phyloP scores from a whole-genome alignment of 441 rosid species.

The Mallotus repandus region DNA sequence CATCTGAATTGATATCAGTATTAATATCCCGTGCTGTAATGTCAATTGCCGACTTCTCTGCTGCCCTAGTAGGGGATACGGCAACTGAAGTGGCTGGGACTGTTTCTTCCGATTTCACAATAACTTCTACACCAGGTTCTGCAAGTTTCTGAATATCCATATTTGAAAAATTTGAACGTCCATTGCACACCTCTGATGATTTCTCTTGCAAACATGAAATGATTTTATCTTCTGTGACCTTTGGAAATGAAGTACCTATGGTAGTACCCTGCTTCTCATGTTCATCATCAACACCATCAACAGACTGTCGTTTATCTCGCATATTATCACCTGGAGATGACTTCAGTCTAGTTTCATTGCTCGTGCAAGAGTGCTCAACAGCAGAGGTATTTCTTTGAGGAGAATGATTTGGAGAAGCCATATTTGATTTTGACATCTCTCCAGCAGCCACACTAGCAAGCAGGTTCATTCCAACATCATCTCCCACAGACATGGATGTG shows the following conservation, averaged over 20 bases:
- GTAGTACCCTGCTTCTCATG: conserved; percentile 33
- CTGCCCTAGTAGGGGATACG: conserved; percentile 18
- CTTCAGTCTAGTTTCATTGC: conserved; percentile 39
- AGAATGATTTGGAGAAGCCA: conserved; percentile 54
- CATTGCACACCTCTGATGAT: conserved; percentile 34
- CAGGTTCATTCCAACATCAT: conserved; percentile 94
- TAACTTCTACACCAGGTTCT: conserved; percentile 40
- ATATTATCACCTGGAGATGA: conserved; percentile 35
- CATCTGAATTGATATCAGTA: conserved; percentile 25
- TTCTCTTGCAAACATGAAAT: conserved; percentile 25
- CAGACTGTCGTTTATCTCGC: conserved; percentile 30
- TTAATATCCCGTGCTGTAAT: conserved; percentile 32
- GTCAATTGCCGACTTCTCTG: conserved; percentile 32
- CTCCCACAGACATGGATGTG: conserved; percentile 53
- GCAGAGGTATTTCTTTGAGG: conserved; percentile 41
- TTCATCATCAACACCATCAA: conserved; percentile 36
- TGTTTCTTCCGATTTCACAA: conserved; percentile 41
- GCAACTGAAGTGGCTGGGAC: conserved; percentile 12
- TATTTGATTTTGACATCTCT: conserved; percentile 71
- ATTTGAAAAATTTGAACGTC: conserved; percentile 32
- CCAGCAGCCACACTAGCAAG: conserved; percentile 97
- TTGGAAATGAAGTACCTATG: conserved; percentile 25
- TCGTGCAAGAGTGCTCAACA: conserved; percentile 37
- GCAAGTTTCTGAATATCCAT: conserved; percentile 41
- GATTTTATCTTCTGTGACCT: conserved; percentile 30